Evolutionary conservation across 345 rosid genomes (phyloP).

Genomic region (Eucalyptus curtisii): DNA sequence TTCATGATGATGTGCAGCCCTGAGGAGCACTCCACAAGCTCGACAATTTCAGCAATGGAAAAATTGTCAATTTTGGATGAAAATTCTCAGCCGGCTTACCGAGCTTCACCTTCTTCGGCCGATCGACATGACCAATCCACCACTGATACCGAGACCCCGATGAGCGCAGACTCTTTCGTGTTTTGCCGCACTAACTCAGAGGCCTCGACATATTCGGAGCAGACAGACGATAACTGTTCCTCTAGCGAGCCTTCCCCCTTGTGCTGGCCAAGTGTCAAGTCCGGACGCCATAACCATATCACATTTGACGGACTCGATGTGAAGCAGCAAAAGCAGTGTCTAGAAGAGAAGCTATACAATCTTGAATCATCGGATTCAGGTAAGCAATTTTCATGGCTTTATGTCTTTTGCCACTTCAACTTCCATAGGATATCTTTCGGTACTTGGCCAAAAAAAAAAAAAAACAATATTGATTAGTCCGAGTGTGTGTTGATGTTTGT

Average conservation of each 20-base stretch:
- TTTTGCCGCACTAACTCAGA: constrained; percentile 51
- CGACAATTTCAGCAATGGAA: constrained; percentile 16
- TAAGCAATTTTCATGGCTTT: neutral
- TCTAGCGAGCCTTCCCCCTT: constrained; percentile 46
- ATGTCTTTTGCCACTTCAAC: neutral
- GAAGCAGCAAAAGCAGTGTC: constrained; percentile 13
- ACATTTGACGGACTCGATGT: constrained; percentile 5
- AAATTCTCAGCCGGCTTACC: constrained; percentile 34
- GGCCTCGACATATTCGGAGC: constrained; percentile 55
- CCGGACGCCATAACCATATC: constrained; percentile 8
- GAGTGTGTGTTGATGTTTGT: neutral
- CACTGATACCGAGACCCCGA: constrained; percentile 34
- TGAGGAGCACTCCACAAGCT: neutral
- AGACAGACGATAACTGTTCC: constrained; percentile 37
- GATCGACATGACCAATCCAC: constrained; percentile 40
- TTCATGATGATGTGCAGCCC: constrained; percentile 13
- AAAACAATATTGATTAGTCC: neutral
- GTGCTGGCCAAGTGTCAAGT: constrained; percentile 30
- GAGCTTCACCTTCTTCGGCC: constrained; percentile 36
- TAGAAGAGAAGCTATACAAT: constrained; percentile 3
- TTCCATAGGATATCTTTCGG: neutral
- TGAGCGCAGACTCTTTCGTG: constrained; percentile 42
- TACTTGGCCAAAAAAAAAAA: neutral
- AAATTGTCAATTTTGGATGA: constrained; percentile 25
- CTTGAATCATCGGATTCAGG: constrained; percentile 50